Base-by-base conservation (phyloP, 192 early-diverging fungal genomes). In the Entomortierella parvispora region DNA sequence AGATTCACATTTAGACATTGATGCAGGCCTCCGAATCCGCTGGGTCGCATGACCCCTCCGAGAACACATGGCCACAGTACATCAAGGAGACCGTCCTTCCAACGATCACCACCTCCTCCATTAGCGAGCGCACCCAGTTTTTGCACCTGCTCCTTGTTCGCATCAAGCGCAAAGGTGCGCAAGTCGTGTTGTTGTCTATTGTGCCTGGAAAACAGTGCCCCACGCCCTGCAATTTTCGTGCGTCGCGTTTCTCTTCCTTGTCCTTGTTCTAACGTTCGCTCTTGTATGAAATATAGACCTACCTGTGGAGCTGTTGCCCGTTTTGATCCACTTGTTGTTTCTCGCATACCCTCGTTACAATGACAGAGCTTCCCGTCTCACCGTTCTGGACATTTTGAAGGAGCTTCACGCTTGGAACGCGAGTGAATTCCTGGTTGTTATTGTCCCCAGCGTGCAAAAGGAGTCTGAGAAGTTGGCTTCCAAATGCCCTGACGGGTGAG, bases 341-440 rank as follows among this genome's bases (percentile, higher is more conserved):
- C 64, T 86, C 17, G 90, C 92, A 48, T 82, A 88, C 56, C 68
- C 87, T 12, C 88, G 91, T 28, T 94, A 93, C 68, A 83, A 82
- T 57, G 93, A 94, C 70, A 81, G 84, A 54, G 59, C 59, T 32
- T 93, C 93, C 4, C 87, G 93, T 49, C 63, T 84, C 2, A 65
- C 84, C 1, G 86, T 92, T 51, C 68, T 89, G 18, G 82, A 86
- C 3, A 85, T 88, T 31, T 69, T 93, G 26, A 74, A 80, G 32
- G 84, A 85, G 46, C 79, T 91, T 7, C 82, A 87, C 10, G 76
- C 68, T 48, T 87, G 86, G 86, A 87, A 89, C 52, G 66, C 87
- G 6, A 44, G 67, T 11, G 80, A 81, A 9, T 90, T 91, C 72
- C 69, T 85, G 66, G 83, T 83, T 58, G 62, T 80, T 45, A 86